A percentile compares a stretch with the other conserved stretches of the same genome.
These are phyloP conservation scores for Cyclotella distinguenda DNA, from an alignment of 108 stramenopile genomes.

Conservation along the genomic window DNA sequence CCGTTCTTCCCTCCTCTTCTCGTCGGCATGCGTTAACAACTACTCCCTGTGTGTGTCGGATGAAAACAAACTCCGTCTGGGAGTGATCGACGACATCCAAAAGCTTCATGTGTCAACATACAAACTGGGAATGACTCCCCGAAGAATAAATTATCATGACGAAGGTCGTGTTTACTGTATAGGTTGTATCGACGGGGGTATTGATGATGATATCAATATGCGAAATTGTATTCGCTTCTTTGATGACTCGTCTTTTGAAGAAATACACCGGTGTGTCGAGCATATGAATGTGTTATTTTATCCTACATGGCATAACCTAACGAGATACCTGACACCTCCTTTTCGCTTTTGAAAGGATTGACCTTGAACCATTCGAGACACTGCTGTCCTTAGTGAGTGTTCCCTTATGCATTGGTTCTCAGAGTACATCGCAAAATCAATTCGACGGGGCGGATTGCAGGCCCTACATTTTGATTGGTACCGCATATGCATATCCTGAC, in stretches of 20 bases:
- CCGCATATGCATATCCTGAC: constrained; percentile 85
- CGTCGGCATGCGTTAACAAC: constrained; percentile 40
- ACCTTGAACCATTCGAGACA: constrained; percentile 85
- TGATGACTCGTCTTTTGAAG: constrained; percentile 87
- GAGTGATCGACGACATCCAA: constrained; percentile 97
- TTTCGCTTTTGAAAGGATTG: constrained; percentile 58
- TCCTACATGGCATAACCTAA: no score
- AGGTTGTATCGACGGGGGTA: constrained; percentile 64
- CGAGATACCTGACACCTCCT: no score
- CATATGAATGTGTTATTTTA: neutral
- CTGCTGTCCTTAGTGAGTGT: constrained; percentile 72
- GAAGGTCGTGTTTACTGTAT: constrained; percentile 81
- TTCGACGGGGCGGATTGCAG: constrained; percentile 29
- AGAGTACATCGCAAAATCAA: constrained; percentile 17
- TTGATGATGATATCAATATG: constrained; percentile 68
- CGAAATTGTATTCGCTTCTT: constrained; percentile 88
- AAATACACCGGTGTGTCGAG: constrained; percentile 63
- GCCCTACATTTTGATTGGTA: constrained; percentile 88
- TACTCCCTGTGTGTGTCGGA: constrained; percentile 94
- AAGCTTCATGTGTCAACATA: constrained; percentile 96
- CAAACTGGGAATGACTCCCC: constrained; percentile 90
- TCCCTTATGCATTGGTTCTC: constrained; percentile 37
- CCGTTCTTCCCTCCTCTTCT: constrained; percentile 62
- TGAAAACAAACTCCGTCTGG: constrained; percentile 84
- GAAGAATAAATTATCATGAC: constrained; percentile 82